Evolutionary conservation across 2,329 filamentous ascomycete genomes (phyloP).

Genomic region (Nigrospora oryzae): DNA sequence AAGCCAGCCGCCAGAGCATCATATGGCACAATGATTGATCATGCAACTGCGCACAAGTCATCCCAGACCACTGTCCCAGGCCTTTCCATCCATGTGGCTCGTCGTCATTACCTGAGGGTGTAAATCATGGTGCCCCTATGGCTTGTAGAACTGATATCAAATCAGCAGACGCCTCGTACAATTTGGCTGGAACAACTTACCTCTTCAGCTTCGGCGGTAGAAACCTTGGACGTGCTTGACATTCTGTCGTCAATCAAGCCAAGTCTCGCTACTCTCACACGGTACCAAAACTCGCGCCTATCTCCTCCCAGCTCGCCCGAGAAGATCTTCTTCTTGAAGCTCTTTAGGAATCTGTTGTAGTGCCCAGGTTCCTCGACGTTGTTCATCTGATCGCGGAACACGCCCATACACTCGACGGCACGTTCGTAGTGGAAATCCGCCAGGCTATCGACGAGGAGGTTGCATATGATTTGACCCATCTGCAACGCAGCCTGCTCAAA

Average conservation of each 20-base stretch:
- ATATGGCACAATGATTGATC: no score
- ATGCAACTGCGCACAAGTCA: no score
- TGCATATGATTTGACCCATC: slow-evolving; percentile 63
- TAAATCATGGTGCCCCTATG: background rate
- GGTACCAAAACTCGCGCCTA: slow-evolving; percentile 74
- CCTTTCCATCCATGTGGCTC: no score
- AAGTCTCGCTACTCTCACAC: slow-evolving; percentile 56
- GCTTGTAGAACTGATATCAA: background rate
- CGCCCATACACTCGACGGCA: slow-evolving; percentile 66
- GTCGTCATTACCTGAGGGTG: no score
- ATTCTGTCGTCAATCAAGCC: slow-evolving; percentile 63
- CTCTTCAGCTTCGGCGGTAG: slow-evolving; percentile 61
- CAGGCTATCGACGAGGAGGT: slow-evolving; percentile 62
- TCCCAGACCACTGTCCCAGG: no score
- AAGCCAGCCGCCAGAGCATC: no score
- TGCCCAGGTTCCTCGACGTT: slow-evolving; percentile 65
- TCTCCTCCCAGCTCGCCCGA: slow-evolving; percentile 67
- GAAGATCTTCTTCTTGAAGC: slow-evolving; percentile 65
- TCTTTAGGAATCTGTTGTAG: slow-evolving; percentile 67
- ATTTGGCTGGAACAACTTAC: slow-evolving; percentile 22
- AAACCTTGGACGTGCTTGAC: slow-evolving; percentile 57
- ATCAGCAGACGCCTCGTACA: background rate
- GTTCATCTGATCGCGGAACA: slow-evolving; percentile 70
- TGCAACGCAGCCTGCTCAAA: slow-evolving; percentile 64
- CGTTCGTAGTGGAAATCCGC: slow-evolving; percentile 68